Conservation (phyloP, 208 protist species). For the Novymonas esmeraldas region DNA sequence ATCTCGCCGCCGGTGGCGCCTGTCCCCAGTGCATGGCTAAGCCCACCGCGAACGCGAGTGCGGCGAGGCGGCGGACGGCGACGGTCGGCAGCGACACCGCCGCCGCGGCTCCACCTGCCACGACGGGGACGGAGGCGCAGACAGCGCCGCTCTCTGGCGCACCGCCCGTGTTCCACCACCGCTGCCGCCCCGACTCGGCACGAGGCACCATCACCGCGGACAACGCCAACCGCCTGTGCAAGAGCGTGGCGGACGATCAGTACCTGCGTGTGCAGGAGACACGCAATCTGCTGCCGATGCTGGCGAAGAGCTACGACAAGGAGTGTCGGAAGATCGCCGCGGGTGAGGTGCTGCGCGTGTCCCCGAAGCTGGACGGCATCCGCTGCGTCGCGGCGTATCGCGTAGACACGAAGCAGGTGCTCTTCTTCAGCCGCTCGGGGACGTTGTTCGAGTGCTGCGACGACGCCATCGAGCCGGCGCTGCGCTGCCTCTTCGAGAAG, state of each 20-base stretch:
- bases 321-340: conserved; percentile 54
- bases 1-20: conserved; percentile 65
- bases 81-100: not conserved
- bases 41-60: conserved; percentile 18
- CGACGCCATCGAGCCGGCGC: conserved; percentile 60
- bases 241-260: conserved; percentile 69
- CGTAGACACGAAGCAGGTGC: conserved; percentile 35
- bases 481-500: conserved; percentile 62
- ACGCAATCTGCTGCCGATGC: conserved; percentile 88
- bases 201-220: conserved; percentile 35
- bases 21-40: conserved; percentile 69
- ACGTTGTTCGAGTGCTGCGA: conserved; percentile 91
- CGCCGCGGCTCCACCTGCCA: not conserved
- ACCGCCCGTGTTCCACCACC: conserved; percentile 36
- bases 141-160: not conserved
- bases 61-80: not conserved
- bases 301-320: conserved; percentile 81
- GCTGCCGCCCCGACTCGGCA: conserved; percentile 60
- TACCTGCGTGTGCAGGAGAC: conserved; percentile 64
- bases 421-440: conserved; percentile 86
- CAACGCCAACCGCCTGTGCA: conserved; percentile 71
- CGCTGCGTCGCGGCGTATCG: conserved; percentile 85
- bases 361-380: conserved; percentile 92
- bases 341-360: conserved; percentile 63
- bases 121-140: too few species aligned